Base-by-base conservation (phyloP, 176 grass and related monocot genomes). In the Aegilops bicornis region DNA sequence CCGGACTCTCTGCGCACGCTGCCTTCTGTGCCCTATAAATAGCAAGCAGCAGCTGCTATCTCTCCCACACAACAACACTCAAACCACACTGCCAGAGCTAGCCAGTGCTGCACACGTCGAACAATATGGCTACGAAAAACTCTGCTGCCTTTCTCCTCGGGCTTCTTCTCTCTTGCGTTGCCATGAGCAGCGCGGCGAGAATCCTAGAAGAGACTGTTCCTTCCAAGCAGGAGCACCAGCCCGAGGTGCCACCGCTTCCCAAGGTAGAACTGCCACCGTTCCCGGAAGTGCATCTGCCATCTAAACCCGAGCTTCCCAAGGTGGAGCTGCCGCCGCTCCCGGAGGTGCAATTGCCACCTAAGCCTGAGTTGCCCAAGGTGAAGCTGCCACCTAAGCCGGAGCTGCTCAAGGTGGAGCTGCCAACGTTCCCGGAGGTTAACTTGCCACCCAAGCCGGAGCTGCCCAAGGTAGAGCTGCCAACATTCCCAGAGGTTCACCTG, bases 231-330 rank as follows among this genome's bases (percentile, higher is more conserved):
- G 37, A 85, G 6, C 82, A 75, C 23, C 59, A 77, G 78, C 71
- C 87, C 7, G 87, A 80, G 66, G 30, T 75, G 82, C 76, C 81
- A 25, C 23, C 66, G 5, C 32, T 89, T 30, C 87, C 65, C 1
- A 69, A 79, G 54, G 64, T 63, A 4, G 87, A 88, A 64, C 16
- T 89, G 67, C 87, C 87, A 1, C 39, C 40, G 0, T 2, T 48
- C 12, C 70, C 70, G 2, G 70, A 73, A 22, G 39, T 73, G 39
- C 39, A 25, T 3, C 4, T 58, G 14, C 39, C 62, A 13, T 25
- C 79, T 8, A 27, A 37, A 54, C 50, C 30, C 0, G 25, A 77
- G 29, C 4, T 19, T 4, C 60, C 78, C 0, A 82, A 32, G 25
- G 2, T 8, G 17, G 35, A 64, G 35, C 0, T 27, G 50, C 50